Base-by-base conservation (phyloP, 1,284 basidiomycete species). In the Porodaedalea pini region DNA sequence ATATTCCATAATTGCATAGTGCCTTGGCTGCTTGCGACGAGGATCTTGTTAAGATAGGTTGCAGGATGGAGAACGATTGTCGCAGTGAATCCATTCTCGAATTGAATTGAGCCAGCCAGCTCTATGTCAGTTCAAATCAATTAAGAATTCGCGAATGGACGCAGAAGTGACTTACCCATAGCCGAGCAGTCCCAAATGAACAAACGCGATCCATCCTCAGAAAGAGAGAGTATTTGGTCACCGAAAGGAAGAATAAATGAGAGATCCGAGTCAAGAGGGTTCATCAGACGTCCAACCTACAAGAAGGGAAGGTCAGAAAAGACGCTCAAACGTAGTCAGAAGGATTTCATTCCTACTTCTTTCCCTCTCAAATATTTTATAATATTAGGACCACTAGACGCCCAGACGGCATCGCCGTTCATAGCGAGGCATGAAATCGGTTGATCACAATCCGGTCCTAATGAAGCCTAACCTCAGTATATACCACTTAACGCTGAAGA, bases 1-100 rank as follows among this genome's bases (percentile, higher is more conserved):
- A 94, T 86, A 70, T 99, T 99, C 93, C 94, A 99, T n/a, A 99
- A 73, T 62, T 96, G 90, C 65, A 99, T 72, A 53, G 77, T 76
- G 8, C 97, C 97, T 68, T 94, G 80, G 57, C 77, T 81, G 63
- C 91, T 92, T 1, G 88, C 87, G 7, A 99, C 82, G 1, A 99
- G 77, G 0, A 99, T 79, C 74, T 99, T 99, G 78, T 99, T 98
- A 54, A 99, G 73, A 71, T 99, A 99, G 3, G 97, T 99, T 0
- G 94, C 88, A 0, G 97, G 97, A 70, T 99, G 97, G 4, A 98
- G 77, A 29, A 98, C 73, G 17, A 79, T 80, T 8, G 85, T 90
- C 7, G 96, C 95, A 1, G 85, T 89, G 70, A 98, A 98, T 4
- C 79, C 85, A 11, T 78, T 67, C 41, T 89, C 85, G 64, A 94